phyloP scores from a whole-genome alignment of 495 filamentous ascomycete species.

The Annulohypoxylon stygium region DNA sequence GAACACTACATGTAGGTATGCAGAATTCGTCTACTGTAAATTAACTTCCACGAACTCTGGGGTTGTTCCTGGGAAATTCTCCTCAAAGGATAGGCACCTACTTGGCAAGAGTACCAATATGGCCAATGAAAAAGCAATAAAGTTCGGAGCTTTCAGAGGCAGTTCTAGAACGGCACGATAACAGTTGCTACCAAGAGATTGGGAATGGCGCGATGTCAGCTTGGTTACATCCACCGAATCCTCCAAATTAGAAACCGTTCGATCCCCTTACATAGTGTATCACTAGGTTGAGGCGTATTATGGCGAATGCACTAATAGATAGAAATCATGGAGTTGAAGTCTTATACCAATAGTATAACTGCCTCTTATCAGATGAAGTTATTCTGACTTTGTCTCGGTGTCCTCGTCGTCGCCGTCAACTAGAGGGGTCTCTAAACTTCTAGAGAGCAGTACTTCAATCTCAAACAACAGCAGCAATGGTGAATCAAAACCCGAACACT shows the following conservation, averaged over 20 bases:
- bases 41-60: not conserved
- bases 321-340: not conserved
- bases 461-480: not conserved
- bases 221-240: slow-evolving; percentile 1
- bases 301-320: not conserved
- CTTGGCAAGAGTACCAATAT: not conserved
- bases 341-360: not conserved
- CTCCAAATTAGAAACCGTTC: not conserved
- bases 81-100: not conserved
- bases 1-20: not conserved
- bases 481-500: not conserved
- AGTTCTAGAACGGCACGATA: not conserved
- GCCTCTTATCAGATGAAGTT: not conserved
- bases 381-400: not conserved
- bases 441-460: not conserved
- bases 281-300: not conserved
- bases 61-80: not conserved
- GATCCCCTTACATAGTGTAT: not conserved
- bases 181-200: not conserved
- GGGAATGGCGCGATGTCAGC: not conserved
- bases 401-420: not conserved
- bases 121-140: not conserved
- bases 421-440: not conserved
- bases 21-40: not conserved
- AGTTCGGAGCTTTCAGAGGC: not conserved